Conservation (phyloP, 352 stramenopile genomes). For the Blastocystis sp. region DNA sequence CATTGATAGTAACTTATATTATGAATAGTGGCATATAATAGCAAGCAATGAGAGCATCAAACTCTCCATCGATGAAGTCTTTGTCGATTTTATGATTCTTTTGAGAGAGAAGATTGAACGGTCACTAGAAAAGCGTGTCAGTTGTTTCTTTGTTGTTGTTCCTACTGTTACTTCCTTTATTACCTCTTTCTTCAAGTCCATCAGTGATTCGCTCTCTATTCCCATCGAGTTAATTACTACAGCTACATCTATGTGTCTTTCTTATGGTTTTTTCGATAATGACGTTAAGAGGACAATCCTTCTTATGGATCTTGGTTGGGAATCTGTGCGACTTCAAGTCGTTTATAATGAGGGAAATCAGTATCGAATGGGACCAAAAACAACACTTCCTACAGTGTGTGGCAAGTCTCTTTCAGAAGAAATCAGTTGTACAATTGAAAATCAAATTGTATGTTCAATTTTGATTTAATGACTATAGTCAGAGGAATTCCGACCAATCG, state of each 20-base stretch:
- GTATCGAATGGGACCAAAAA: background rate
- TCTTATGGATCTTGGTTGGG: conserved; percentile 35
- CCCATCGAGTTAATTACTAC: background rate
- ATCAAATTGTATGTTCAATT: background rate
- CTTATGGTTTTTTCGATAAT: conserved; percentile 51
- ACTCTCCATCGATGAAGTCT: conserved; percentile 17
- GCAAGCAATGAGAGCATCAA: conserved; percentile 12
- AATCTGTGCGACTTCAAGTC: background rate
- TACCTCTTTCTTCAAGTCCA: background rate
- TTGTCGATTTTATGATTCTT: background rate
- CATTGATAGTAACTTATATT: background rate
- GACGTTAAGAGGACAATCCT: conserved; percentile 7
- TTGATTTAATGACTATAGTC: background rate
- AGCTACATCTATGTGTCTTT: conserved; percentile 23
- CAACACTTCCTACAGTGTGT: background rate
- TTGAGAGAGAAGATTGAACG: background rate
- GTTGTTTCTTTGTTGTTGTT: conserved; percentile 5
- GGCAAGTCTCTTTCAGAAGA: background rate
- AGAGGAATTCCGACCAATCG: background rate
- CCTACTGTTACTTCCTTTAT: background rate
- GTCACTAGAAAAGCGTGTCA: background rate
- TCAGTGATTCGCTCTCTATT: background rate
- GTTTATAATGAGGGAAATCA: background rate
- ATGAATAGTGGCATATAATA: conserved; percentile 42
- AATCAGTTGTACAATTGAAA: background rate